Conservation (phyloP, 148 eudicot species). For the Fagopyrum homotropicum region DNA sequence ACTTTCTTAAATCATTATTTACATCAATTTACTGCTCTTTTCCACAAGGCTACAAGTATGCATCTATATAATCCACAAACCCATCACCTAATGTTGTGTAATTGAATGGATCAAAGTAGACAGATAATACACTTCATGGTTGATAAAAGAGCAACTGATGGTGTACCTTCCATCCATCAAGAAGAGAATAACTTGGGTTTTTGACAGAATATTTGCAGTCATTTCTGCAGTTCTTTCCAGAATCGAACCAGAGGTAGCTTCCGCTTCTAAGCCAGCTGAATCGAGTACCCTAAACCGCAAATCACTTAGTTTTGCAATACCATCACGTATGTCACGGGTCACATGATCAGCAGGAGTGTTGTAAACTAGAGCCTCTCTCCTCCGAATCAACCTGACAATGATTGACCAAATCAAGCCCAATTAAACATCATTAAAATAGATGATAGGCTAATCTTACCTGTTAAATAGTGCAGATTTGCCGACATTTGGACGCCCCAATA, state of each 20-base stretch:
- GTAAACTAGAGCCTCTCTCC: conserved; percentile 97
- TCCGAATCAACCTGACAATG: conserved; percentile 56
- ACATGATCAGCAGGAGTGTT: conserved; percentile 96
- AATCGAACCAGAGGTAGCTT: conserved; percentile 91
- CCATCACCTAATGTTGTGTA: not conserved
- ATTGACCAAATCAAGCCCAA: conserved; percentile 12
- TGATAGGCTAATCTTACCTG: conserved; percentile 39
- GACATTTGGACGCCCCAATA: conserved; percentile 91
- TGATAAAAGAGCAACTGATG: not conserved
- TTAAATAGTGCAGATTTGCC: conserved; percentile 95
- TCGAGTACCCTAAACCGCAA: conserved; percentile 84
- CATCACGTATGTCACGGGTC: conserved; percentile 93
- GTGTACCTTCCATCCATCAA: conserved; percentile 74
- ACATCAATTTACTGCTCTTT: not conserved
- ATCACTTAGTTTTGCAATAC: conserved; percentile 82
- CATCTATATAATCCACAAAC: not conserved
- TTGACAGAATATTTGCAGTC: conserved; percentile 72
- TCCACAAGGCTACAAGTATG: not conserved
- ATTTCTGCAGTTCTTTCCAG: conserved; percentile 85
- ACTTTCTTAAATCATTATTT: not conserved
- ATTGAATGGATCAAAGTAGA: not conserved
- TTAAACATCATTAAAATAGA: not conserved
- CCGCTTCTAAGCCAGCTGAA: conserved; percentile 98
- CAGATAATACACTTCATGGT: not conserved
- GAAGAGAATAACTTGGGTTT: conserved; percentile 72